A percentile compares a stretch with the other conserved stretches of the same genome.
Evolutionary conservation across 495 filamentous ascomycete species (phyloP).

Genomic region (Lentithecium fluviatile): DNA sequence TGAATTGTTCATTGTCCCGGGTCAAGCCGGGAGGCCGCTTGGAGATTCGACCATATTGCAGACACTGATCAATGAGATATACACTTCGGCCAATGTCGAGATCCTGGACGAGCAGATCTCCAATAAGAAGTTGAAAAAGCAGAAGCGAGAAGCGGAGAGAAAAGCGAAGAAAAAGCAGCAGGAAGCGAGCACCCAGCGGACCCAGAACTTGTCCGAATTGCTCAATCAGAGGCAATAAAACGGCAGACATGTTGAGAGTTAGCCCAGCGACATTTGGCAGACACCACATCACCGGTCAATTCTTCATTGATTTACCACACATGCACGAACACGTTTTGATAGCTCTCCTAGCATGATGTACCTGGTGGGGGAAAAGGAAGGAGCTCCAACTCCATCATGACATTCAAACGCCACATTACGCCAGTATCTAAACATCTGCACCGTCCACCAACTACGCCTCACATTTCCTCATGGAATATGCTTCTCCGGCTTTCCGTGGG

Average conservation of each 20-base stretch:
- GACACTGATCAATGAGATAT: conserved; percentile 10
- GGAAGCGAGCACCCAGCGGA: not conserved
- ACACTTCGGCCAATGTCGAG: conserved; percentile 3
- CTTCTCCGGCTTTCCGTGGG: conserved; percentile 54
- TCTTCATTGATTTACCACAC: no score
- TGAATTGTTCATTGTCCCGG: conserved; percentile 9
- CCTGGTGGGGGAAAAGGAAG: not conserved
- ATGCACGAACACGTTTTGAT: no score
- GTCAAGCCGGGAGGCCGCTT: not conserved
- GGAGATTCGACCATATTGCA: not conserved
- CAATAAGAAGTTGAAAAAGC: conserved; percentile 9
- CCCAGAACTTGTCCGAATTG: not conserved
- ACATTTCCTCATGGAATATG: conserved; percentile 55
- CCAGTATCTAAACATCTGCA: not conserved
- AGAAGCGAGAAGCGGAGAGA: conserved; percentile 13
- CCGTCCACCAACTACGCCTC: not conserved
- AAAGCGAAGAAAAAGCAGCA: conserved; percentile 15
- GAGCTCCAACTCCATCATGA: not conserved
- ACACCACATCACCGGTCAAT: no score
- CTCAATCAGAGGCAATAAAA: not conserved
- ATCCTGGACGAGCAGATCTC: not conserved
- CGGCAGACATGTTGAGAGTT: no score
- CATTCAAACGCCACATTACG: not conserved
- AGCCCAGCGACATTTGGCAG: no score
- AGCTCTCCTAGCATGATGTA: not conserved